phyloP scores from a whole-genome alignment of 805 yeast genomes.

The Komagataella kurtzmanii region DNA sequence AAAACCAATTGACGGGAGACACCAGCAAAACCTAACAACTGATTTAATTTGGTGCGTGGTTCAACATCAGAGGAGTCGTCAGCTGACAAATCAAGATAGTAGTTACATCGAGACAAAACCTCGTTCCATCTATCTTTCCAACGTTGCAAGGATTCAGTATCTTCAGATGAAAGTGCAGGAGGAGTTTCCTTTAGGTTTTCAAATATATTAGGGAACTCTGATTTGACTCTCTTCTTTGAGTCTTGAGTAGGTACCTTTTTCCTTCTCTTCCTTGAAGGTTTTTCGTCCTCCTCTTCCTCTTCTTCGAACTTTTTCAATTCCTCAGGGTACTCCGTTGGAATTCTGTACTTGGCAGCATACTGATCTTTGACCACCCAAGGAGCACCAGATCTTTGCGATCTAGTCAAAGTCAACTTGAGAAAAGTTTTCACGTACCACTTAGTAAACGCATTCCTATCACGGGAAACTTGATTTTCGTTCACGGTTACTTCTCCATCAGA shows the following conservation, averaged over 20 bases:
- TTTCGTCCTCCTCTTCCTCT: constrained; percentile 8
- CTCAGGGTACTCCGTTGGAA: constrained; percentile 45
- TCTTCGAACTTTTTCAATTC: constrained; percentile 26
- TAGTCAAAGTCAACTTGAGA: constrained; percentile 60
- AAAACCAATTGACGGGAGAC: constrained; percentile 30
- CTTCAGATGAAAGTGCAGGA: constrained; percentile 15
- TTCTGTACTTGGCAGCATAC: constrained; percentile 57
- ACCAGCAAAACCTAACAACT: constrained; percentile 33
- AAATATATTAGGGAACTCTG: constrained; percentile 11
- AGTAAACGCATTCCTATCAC: constrained; percentile 82
- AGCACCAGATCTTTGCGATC: constrained; percentile 78
- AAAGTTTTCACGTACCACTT: constrained; percentile 86
- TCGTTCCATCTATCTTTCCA: constrained; percentile 45
- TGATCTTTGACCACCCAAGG: constrained; percentile 89
- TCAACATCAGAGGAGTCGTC: constrained; percentile 17
- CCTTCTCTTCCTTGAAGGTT: constrained; percentile 4
- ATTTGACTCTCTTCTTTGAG: background rate
- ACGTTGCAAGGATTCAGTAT: constrained; percentile 28
- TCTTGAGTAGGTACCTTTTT: background rate
- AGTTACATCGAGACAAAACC: constrained; percentile 29
- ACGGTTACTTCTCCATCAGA: constrained; percentile 44
- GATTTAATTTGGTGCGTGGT: constrained; percentile 26
- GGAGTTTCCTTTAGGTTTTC: constrained; percentile 21
- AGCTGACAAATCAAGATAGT: constrained; percentile 35
- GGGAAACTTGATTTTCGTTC: constrained; percentile 56